Base-by-base conservation (phyloP, 2,329 filamentous ascomycete species). In the Fusarium sp. region DNA sequence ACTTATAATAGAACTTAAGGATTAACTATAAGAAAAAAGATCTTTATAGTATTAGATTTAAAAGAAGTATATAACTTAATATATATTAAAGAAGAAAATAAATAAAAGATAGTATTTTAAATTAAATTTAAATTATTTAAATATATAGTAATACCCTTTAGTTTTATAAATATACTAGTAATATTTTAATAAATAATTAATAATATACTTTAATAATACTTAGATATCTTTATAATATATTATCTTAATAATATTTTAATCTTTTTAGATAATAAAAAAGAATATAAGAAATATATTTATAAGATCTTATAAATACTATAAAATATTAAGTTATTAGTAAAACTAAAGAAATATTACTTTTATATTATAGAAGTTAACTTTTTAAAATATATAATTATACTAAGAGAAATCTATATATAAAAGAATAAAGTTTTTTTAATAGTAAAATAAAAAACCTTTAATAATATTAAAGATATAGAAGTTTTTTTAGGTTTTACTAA, bases 191-290 rank as follows among this genome's bases (percentile, higher is more conserved):
- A 24, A n/a, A 72, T 73, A 63, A 69, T 74, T 52, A 73, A 68
- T 42, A 57, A 70, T 32, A 43, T 68, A 14, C 20, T 75, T 30
- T 18, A 16, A n/a, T 34, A 71, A 46, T 65, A 73, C 20, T 22
- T 73, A 6, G 51, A 68, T 54, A 57, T 70, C n/a, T 71, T 66
- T 67, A 50, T 73, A 55, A 40, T 70, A 43, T 61, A 53, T 34
- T 74, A 74, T 29, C 46, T 74, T 43, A 27, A 72, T 66, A 50
- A 73, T 59, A 74, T 73, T 29, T 27, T 75, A 25, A 71, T 75
- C 56, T 72, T 72, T 54, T 71, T 51, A 42, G 29, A 73, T 18
- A 69, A 27, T 18, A 29, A 68, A 38, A 29, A 70, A 68, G 25
- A 70, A 61, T 59, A 71, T 57, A 47, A 24, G 43, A 25, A 71